These are phyloP conservation scores for Immersiporthe knoxdaviesiana DNA, from an alignment of 2,329 filamentous ascomycete species.

Conservation along the genomic window DNA sequence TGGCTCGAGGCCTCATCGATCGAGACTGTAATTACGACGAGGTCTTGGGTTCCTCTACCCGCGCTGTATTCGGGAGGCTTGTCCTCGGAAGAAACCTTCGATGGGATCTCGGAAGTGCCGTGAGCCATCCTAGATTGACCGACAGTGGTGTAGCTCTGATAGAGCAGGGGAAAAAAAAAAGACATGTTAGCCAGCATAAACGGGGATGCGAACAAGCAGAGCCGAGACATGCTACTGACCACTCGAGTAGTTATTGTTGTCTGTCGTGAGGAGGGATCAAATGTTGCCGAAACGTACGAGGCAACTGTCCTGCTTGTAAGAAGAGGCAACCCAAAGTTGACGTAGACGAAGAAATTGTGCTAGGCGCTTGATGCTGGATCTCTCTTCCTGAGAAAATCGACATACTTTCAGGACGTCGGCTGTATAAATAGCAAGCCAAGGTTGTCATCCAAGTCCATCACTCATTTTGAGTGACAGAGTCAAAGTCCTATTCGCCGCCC, in stretches of 20 bases:
- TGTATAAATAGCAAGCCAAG: not conserved
- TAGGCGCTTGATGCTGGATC: not conserved
- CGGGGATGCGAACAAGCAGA: not conserved
- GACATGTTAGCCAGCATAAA: not conserved
- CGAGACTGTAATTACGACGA: not conserved
- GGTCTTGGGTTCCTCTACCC: not conserved
- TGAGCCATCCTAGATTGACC: not conserved
- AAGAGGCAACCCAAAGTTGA: not conserved
- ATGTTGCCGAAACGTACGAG: not conserved
- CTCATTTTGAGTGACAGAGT: not conserved
- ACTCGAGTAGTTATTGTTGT: not conserved
- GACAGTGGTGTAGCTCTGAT: not conserved
- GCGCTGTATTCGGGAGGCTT: not conserved
- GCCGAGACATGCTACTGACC: not conserved
- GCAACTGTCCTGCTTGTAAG: not conserved
- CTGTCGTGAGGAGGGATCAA: not conserved
- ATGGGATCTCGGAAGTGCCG: not conserved
- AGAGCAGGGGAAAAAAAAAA: too few species aligned
- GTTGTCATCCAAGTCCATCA: not conserved
- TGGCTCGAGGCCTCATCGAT: not conserved
- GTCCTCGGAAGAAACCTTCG: not conserved
- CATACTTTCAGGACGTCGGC: not conserved
- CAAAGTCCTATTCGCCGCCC: too few species aligned
- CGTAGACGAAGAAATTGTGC: not conserved
- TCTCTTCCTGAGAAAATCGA: not conserved